These are phyloP conservation scores for Suhomyces terraborum DNA, from an alignment of 1,139 yeast species.

Conservation along the genomic window DNA sequence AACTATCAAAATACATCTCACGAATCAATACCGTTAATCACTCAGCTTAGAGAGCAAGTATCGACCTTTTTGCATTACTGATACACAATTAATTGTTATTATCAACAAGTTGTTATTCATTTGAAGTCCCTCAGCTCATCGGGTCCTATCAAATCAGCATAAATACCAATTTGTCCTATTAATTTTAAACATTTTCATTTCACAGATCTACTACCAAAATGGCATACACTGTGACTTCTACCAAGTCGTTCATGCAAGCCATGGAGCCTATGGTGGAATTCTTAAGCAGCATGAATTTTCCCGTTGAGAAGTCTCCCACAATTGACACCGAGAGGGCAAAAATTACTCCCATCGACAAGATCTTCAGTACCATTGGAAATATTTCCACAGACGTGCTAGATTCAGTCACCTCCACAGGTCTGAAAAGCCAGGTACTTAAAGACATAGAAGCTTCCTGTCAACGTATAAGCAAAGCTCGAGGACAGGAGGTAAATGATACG, in stretches of 20 bases:
- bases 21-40: no score
- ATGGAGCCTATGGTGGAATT: conserved; percentile 65
- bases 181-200: no score
- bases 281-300: conserved; percentile 27
- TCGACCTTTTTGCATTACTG: no score
- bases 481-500: conserved; percentile 28
- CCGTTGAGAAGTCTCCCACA: conserved; percentile 28
- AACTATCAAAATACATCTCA: no score
- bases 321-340: conserved; percentile 38
- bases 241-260: conserved; percentile 76
- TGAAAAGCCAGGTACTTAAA: conserved; percentile 3
- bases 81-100: no score
- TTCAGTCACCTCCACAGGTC: conserved; percentile 21
- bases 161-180: no score
- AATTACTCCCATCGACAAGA: conserved; percentile 29
- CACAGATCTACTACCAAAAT: conserved; percentile 23
- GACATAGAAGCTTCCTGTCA: conserved; percentile 31
- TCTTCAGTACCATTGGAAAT: conserved; percentile 33
- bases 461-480: conserved; percentile 30
- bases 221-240: conserved; percentile 57
- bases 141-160: no score
- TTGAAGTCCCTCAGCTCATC: no score
- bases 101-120: no score
- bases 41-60: no score
- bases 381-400: conserved; percentile 38